Evolutionary conservation across 768 basidiomycete genomes (phyloP).

Genomic region (Gelatoporia subvermispora): DNA sequence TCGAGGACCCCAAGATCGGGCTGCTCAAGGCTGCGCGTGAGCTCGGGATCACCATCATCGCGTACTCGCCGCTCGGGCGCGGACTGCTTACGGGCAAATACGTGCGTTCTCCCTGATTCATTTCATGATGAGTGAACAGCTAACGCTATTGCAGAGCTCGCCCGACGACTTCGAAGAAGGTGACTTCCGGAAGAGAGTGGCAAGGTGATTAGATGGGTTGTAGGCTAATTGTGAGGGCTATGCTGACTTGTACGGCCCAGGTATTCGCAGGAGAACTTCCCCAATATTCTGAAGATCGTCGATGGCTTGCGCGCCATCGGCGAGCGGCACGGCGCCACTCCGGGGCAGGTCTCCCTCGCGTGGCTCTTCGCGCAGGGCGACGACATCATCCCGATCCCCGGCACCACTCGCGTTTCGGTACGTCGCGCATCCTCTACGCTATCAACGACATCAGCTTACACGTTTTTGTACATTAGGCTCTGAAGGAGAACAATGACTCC

Average conservation of each 20-base stretch:
- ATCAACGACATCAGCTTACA: not conserved
- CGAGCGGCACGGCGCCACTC: conserved; percentile 19
- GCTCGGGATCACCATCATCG: conserved; percentile 40
- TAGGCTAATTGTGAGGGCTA: too few relatives aligned
- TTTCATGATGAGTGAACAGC: not conserved
- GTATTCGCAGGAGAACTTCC: conserved; percentile 25
- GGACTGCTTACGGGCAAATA: conserved; percentile 25
- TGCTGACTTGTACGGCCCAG: conserved; percentile 7
- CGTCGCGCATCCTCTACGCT: not conserved
- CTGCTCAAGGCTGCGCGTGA: conserved; percentile 38
- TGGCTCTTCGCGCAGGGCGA: conserved; percentile 24
- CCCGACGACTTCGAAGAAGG: conserved; percentile 25
- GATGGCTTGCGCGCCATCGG: conserved; percentile 17
- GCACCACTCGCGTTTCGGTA: conserved; percentile 15
- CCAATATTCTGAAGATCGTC: conserved; percentile 29
- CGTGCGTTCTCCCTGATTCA: conserved; percentile 11
- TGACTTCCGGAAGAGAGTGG: conserved; percentile 22
- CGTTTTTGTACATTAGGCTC: conserved; percentile 16
- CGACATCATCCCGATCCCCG: conserved; percentile 25
- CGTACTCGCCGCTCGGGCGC: conserved; percentile 36
- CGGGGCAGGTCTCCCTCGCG: conserved; percentile 30
- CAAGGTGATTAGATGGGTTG: conserved; percentile 15
- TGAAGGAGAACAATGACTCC: conserved; percentile 31
- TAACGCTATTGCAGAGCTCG: conserved; percentile 13
- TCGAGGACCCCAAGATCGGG: conserved; percentile 35